Evolutionary conservation across 768 basidiomycete species (phyloP).

Genomic region (Dentipellis sp.): DNA sequence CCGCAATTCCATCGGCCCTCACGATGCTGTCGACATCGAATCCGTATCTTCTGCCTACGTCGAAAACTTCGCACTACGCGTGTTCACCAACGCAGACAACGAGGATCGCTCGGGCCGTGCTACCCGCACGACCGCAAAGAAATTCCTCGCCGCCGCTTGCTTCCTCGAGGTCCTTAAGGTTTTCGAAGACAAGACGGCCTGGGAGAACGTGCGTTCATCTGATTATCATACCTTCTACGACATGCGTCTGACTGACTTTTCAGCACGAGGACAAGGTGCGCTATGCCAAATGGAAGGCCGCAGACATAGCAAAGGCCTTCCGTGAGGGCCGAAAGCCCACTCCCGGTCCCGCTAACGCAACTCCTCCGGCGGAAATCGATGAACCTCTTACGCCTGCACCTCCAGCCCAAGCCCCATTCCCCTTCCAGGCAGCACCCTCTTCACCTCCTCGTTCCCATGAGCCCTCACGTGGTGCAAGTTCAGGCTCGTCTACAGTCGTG

Average conservation of each 20-base stretch:
- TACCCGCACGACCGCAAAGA: constrained; percentile 85
- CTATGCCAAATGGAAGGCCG: constrained; percentile 97
- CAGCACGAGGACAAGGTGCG: constrained; percentile 83
- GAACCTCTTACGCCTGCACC: constrained; percentile 9
- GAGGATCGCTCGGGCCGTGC: constrained; percentile 77
- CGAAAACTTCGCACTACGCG: constrained; percentile 87
- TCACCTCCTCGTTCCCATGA: not conserved
- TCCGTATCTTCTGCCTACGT: constrained; percentile 79
- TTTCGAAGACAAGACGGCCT: constrained; percentile 31
- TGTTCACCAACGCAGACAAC: constrained; percentile 86
- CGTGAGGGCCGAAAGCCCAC: constrained; percentile 84
- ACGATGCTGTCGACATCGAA: constrained; percentile 80
- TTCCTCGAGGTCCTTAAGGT: constrained; percentile 85
- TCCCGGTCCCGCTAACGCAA: constrained; percentile 61
- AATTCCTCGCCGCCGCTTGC: constrained; percentile 90
- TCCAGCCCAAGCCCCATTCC: constrained; percentile 18
- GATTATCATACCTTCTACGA: not conserved
- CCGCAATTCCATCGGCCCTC: constrained; percentile 64
- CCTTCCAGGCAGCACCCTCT: not conserved
- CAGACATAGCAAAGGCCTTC: constrained; percentile 88
- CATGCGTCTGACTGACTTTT: not conserved
- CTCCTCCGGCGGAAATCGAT: constrained; percentile 19
- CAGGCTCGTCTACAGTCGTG: not conserved
- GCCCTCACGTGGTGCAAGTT: not conserved
- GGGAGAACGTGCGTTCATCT: constrained; percentile 10